These are phyloP conservation scores for Rhodamnia argentea DNA, from an alignment of 345 rosid species.

Conservation along the genomic window DNA sequence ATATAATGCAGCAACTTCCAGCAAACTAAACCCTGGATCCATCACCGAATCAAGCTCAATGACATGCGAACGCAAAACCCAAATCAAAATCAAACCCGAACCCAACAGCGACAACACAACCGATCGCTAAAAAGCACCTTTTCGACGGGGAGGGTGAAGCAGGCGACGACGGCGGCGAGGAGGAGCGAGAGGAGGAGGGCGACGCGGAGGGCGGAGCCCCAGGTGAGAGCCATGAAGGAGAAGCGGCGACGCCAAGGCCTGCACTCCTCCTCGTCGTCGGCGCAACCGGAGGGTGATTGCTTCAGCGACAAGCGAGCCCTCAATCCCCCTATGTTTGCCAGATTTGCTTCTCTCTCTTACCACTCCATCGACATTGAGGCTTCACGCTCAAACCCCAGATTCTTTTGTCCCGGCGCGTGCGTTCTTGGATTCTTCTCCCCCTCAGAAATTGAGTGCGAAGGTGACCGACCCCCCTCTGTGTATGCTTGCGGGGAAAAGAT, in stretches of 20 bases:
- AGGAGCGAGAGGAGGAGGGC: slow-evolving; percentile 55
- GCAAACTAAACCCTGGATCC: not conserved
- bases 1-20: not conserved
- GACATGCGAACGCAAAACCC: not conserved
- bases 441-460: not conserved
- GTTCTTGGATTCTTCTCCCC: not conserved
- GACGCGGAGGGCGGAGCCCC: slow-evolving; percentile 71
- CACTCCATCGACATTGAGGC: not conserved
- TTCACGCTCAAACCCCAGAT: not conserved
- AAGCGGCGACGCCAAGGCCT: slow-evolving; percentile 56
- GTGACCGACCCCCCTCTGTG: not conserved
- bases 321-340: slow-evolving; percentile 43
- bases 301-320: slow-evolving; percentile 40
- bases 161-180: slow-evolving; percentile 61
- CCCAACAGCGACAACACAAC: not conserved
- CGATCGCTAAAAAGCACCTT: slow-evolving; percentile 32
- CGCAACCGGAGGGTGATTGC: slow-evolving; percentile 28
- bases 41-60: not conserved
- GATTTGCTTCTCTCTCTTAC: slow-evolving; percentile 10
- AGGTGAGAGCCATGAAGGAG: slow-evolving; percentile 51
- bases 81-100: not conserved
- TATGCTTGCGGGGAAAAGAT: not conserved
- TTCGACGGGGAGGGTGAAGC: slow-evolving; percentile 85
- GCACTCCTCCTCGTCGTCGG: slow-evolving; percentile 28
- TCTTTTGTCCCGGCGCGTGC: not conserved